Base-by-base conservation (phyloP, 106 monocot genomes). In the Triglochin maritima region DNA sequence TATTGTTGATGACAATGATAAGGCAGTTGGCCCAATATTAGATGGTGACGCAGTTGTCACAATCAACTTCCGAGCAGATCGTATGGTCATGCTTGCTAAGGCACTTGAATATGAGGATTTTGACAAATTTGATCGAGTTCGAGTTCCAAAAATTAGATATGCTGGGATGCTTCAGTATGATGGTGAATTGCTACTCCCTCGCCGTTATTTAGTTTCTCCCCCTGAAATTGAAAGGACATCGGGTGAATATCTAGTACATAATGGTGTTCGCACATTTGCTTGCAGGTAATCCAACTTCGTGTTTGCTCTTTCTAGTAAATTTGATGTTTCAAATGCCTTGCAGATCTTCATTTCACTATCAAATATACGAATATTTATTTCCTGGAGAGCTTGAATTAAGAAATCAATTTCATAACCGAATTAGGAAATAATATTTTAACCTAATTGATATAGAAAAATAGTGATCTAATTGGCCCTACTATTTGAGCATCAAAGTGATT, bases 161-260 rank as follows among this genome's bases (percentile, higher is more conserved):
- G 87, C 88, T 67, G 96, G 96, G 54, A 96, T 96, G 96, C 88
- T 96, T 74, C 96, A 90, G 49, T 96, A 96, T 80, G 96, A 96
- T 62, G 96, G 96, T 52, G 96, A 96, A 72, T 67, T 96, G 67
- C 88, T 86, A 76, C 90, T 96, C 57, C 96, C 90, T 12, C 75
- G 61, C 6, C 77, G 71, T 3, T 96, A 96, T 64, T 86, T 96
- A 60, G 96, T 96, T 69, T 69, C 83, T 55, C 96, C 96, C 66
- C 96, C 96, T 15, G 90, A 91, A 76, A 96, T 96, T 57, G 96
- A 96, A 5, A 81, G 88, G 50, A 96, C 96, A 58, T 96, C 96
- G 13, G 96, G 96, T 72, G 90, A 96, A 84, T 96, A 96, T 79
- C 78, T 96, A 63, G 96, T 91, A 48, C 69, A 91, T 53, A 96